Evolutionary conservation across 2,329 filamentous ascomycete genomes (phyloP).

Genomic region (Phyllosticta citrichinensis): DNA sequence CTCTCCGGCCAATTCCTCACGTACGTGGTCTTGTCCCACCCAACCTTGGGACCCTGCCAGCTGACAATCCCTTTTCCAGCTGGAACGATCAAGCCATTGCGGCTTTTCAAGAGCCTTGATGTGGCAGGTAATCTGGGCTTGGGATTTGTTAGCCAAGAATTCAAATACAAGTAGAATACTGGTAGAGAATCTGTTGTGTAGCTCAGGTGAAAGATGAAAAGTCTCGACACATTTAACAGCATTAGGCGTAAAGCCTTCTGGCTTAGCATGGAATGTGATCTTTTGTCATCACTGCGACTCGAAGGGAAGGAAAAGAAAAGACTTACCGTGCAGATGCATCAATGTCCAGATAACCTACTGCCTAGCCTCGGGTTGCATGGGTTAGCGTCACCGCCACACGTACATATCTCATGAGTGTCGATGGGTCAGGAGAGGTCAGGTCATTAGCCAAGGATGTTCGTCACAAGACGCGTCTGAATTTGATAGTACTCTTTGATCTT

Average conservation of each 20-base stretch:
- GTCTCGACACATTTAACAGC: conserved; percentile 12
- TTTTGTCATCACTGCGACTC: conserved; percentile 16
- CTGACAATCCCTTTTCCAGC: conserved; percentile 4
- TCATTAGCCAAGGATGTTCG: conserved; percentile 6
- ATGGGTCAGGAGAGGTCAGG: background rate
- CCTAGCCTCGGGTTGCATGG: background rate
- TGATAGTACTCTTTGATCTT: conserved; percentile 9
- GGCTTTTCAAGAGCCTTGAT: conserved; percentile 10
- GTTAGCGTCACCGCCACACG: background rate
- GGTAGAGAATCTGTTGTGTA: background rate
- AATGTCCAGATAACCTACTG: conserved; percentile 1
- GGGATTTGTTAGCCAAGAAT: background rate
- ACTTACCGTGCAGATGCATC: background rate
- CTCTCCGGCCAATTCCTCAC: conserved; percentile 68
- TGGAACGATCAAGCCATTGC: conserved; percentile 12
- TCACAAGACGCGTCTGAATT: conserved; percentile 12
- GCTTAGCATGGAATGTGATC: conserved; percentile 21
- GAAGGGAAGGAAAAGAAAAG: background rate
- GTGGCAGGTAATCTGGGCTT: background rate
- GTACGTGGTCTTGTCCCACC: conserved; percentile 34
- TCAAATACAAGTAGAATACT: background rate
- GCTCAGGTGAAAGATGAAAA: conserved; percentile 18
- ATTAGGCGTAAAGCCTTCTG: conserved; percentile 15
- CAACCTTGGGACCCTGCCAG: background rate
- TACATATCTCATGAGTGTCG: background rate